Base-by-base conservation (phyloP, 768 basidiomycete species). In the Leccinum disarticulatum region DNA sequence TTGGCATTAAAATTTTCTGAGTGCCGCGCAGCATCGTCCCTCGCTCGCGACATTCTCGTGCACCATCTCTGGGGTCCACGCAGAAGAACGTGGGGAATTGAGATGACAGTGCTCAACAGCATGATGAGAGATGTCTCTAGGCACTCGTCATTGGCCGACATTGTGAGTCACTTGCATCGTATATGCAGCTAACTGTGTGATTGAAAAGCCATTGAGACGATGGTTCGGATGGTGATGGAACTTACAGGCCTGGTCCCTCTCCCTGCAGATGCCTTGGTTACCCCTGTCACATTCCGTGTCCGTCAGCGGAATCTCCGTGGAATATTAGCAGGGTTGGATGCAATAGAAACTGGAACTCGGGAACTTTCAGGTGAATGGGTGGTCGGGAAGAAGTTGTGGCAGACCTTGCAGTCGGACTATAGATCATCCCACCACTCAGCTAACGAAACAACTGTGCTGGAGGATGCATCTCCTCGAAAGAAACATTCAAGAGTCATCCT, bases 361-460 rank as follows among this genome's bases (percentile, higher is more conserved):
- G 91, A 95, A 68, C 80, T 99, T 31, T 86, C 86, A 1, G 96
- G 94, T 1, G 96, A 99, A 78, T 99, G 96, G 96, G 87, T 98
- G 25, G 90, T 98, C n/a, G 93, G 93, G 36, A 90, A 90, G 72
- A 85, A 85, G 63, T 84, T 95, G 0, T 99, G 96, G 96, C 87
- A 86, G 63, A 78, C 86, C 30, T 79, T 97, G 64, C 94, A 97
- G 68, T 77, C 81, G 15, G 93, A 95, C 67, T 91, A 91, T 85
- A 86, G 82, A 68, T 78, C 81, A 17, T 70, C 78, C n/a, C 71
- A 72, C 60, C 60, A 52, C 58, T 69, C 65, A 43, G 62, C 58
- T 47, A 62, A 67, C 55, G 68, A 64, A 54, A 59, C 64, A 25
- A 56, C 62, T 19, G 54, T 61, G 22, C 47, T 59, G 52, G 68